These are phyloP conservation scores for Sporothrix pallida DNA, from an alignment of 2,329 filamentous ascomycete genomes.

Conservation along the genomic window DNA sequence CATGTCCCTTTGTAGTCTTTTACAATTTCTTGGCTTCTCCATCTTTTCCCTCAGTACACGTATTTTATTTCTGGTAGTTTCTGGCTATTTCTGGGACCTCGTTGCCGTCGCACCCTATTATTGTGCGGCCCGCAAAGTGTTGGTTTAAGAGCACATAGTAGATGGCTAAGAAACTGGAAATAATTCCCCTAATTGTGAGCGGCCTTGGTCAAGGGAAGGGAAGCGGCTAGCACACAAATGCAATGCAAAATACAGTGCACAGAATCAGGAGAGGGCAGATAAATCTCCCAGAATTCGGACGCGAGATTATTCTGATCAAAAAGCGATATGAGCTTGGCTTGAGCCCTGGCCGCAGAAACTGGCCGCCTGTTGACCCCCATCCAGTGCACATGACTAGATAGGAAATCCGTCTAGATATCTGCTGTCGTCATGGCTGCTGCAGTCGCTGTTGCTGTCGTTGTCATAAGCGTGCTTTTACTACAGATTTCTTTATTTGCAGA, in stretches of 20 bases:
- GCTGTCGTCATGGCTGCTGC: slow-evolving; percentile 19
- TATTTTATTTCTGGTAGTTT: neutral
- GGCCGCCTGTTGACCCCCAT: slow-evolving; percentile 9
- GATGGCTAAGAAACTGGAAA: neutral
- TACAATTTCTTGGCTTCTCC: slow-evolving; percentile 12
- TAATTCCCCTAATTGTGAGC: neutral
- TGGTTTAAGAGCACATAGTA: neutral
- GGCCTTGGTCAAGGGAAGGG: neutral
- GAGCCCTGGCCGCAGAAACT: slow-evolving; percentile 25
- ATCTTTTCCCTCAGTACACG: neutral
- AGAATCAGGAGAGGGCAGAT: neutral
- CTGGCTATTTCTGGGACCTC: neutral
- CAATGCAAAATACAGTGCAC: neutral
- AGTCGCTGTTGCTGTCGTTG: neutral
- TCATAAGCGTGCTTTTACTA: neutral
- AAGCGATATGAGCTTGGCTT: neutral
- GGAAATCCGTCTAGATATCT: neutral
- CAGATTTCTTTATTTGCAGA: too few species aligned
- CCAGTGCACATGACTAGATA: slow-evolving; percentile 13
- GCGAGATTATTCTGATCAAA: neutral
- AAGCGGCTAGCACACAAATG: neutral
- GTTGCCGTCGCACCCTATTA: neutral
- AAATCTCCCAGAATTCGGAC: slow-evolving; percentile 15
- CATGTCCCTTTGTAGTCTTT: neutral
- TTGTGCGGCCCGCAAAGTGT: slow-evolving; percentile 3